A percentile compares a stretch with the other conserved stretches of the same genome.
These are phyloP conservation scores for Aureobasidium sp. DNA, from an alignment of 2,329 filamentous ascomycete species.

Conservation along the genomic window DNA sequence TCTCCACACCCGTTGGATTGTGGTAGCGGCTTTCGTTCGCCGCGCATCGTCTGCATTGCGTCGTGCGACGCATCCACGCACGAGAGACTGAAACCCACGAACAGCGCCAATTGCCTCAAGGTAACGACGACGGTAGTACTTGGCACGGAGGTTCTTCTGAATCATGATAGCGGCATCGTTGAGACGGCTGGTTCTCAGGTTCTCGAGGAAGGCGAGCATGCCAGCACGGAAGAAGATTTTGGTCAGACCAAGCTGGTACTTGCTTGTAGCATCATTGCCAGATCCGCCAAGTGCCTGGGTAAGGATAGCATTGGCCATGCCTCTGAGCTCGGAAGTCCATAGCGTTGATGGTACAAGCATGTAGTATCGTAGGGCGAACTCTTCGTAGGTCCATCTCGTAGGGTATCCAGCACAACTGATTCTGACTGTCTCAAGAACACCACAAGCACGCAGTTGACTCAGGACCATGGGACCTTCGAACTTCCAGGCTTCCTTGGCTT, in stretches of 20 bases:
- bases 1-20: conserved; percentile 91
- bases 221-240: conserved; percentile 99
- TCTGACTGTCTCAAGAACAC: conserved; percentile 95
- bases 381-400: conserved; percentile 96
- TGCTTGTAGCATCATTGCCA: conserved; percentile 64
- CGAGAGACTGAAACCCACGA: conserved; percentile 67
- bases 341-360: conserved; percentile 85
- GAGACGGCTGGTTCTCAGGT: conserved; percentile 78
- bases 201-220: conserved; percentile 97
- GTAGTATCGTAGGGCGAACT: conserved; percentile 95
- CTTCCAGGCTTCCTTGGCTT: conserved; percentile 92
- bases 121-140: conserved; percentile 89
- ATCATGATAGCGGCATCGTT: conserved; percentile 96
- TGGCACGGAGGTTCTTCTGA: conserved; percentile 93
- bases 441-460: conserved; percentile 91
- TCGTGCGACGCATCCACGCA: conserved; percentile 70
- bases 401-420: conserved; percentile 97
- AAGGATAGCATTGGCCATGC: conserved; percentile 90
- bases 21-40: conserved; percentile 77
- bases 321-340: conserved; percentile 88
- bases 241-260: conserved; percentile 93
- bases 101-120: conserved; percentile 78
- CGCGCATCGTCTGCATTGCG: conserved; percentile 72
- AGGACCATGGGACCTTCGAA: conserved; percentile 99
- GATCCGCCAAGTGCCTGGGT: conserved; percentile 68